Conservation (phyloP, 1,284 basidiomycete genomes). For the Exobasidium cylindrosporum region DNA sequence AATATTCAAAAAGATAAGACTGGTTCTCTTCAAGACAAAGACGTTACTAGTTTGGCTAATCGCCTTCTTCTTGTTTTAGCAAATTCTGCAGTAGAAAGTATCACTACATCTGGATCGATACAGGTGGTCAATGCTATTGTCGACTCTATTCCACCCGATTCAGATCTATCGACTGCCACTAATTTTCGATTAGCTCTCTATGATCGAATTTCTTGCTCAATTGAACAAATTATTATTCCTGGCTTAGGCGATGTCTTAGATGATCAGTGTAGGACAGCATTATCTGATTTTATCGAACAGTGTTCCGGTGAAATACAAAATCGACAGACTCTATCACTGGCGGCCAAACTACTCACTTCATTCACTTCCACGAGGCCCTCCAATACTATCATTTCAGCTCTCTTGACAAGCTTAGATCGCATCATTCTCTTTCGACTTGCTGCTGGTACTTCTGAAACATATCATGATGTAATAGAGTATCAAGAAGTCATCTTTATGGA, state of each 20-base stretch:
- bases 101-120: not conserved
- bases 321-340: not conserved
- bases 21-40: not conserved
- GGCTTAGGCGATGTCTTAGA: not conserved
- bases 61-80: not conserved
- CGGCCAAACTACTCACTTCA: not conserved
- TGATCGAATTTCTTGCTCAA: not conserved
- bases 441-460: conserved; percentile 19
- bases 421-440: conserved; percentile 29
- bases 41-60: not conserved
- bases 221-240: not conserved
- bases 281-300: conserved; percentile 5
- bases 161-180: conserved; percentile 4
- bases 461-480: conserved; percentile 16
- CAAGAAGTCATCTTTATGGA: conserved; percentile 27
- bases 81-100: not conserved
- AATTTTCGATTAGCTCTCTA: conserved; percentile 1
- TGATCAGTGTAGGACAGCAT: not conserved
- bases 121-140: not conserved
- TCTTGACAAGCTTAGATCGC: conserved; percentile 36
- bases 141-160: conserved; percentile 1
- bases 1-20: not conserved
- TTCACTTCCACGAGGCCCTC: not conserved
- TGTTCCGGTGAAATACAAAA: conserved; percentile 3
- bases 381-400: conserved; percentile 12